Evolutionary conservation across 2,329 filamentous ascomycete species (phyloP).

Genomic region (Whalleya microplaca): DNA sequence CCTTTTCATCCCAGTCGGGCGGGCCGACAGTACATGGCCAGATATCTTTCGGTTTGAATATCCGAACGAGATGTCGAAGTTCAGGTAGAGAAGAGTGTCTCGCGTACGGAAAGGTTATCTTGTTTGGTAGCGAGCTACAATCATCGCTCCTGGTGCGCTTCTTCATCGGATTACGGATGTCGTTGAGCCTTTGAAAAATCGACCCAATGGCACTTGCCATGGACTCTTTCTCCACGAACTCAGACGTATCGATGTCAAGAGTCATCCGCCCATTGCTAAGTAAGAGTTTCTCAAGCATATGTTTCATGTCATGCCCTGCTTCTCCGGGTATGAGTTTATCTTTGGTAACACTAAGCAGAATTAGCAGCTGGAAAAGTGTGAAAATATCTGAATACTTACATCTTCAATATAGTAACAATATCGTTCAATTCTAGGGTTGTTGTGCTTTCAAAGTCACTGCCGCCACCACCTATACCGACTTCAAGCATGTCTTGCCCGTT

Average conservation of each 20-base stretch:
- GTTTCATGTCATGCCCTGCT: conserved; percentile 9
- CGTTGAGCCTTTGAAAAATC: conserved; percentile 20
- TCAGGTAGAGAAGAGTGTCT: conserved; percentile 87
- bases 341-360: conserved; percentile 1
- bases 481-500: conserved; percentile 70
- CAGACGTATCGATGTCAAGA: conserved; percentile 37
- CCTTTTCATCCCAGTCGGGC: conserved; percentile 63
- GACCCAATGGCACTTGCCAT: conserved; percentile 17
- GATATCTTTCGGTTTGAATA: conserved; percentile 74
- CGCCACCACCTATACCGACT: conserved; percentile 77
- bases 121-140: conserved; percentile 39
- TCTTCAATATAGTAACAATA: conserved; percentile 51
- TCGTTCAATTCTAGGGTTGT: conserved; percentile 61
- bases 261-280: conserved; percentile 39
- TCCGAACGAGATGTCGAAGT: conserved; percentile 69
- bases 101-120: conserved; percentile 77
- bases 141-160: conserved; percentile 1
- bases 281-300: conserved; percentile 28
- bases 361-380: conserved; percentile 1
- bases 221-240: conserved; percentile 30
- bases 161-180: conserved; percentile 15
- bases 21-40: conserved; percentile 79
- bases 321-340: conserved; percentile 4
- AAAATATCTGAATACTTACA: conserved; percentile 35
- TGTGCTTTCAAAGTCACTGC: conserved; percentile 71